Evolutionary conservation across 495 filamentous ascomycete species (phyloP), one percentile per base, ranked within the genome.

Genomic region (Tuber aestivum): DNA sequence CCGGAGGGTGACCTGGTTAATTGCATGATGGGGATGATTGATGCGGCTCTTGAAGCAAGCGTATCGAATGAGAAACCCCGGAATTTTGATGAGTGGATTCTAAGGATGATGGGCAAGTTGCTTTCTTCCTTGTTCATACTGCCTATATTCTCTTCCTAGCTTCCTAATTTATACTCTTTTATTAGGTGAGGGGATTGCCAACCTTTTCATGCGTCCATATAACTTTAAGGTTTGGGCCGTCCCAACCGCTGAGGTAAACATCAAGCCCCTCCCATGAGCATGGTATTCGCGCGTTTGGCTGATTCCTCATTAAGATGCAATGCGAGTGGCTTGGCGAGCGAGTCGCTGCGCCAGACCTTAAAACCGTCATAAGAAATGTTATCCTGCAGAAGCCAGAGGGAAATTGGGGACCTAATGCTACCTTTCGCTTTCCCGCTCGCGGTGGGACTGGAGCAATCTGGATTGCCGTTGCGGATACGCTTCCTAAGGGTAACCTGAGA

Each of bases 161-260:
- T 48, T 74, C 35, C 35, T 71, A 48, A 71, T 74, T 69, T 18
- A 27, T 76, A 61, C 41, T 41, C 38, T 56, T 72, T 41, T 23
- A 32, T 40, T 72, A 80, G 79, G 79, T 38, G 76, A 79, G 79
- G 95, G 96, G 80, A 88, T 99, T 78, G 95, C 95, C 75, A 90
- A 99, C 85, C 87, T 94, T 73, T 99, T 99, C 90, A 99, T 99
- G 95, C 87, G 96, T 81, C 95, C 95, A 69, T 99, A 99, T 89
- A 99, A 99, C 90, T 98, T 90, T 90, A 99, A 99, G 87, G 95
- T 98, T 83, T 99, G 95, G 95, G 96, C 95, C 75, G 95, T 98
- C 82, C 95, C 96, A 56, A 98, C 96, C 40, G 96, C 92, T 75
- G 97, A 96, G 92, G 95, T 97, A 88, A 77, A 86, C 73, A 73